phyloP scores from a whole-genome alignment of 2,329 filamentous ascomycete genomes.

The Alternaria triticimaculans region DNA sequence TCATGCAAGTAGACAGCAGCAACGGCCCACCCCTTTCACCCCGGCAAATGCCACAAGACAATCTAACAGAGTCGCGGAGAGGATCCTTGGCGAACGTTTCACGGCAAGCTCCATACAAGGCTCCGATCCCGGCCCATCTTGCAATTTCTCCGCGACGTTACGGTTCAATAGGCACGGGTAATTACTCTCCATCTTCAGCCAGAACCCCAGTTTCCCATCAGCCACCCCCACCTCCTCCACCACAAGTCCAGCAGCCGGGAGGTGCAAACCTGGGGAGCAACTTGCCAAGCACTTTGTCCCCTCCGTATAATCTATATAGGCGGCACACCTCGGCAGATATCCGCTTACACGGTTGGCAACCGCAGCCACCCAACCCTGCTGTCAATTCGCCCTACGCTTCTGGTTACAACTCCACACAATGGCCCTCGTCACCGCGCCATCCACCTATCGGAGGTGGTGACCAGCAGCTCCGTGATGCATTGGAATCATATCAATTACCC shows the following conservation, averaged over 20 bases:
- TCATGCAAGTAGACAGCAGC: slow-evolving; percentile 49
- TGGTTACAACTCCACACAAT: slow-evolving; percentile 66
- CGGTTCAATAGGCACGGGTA: slow-evolving; percentile 80
- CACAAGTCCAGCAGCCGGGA: slow-evolving; percentile 68
- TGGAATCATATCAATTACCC: slow-evolving; percentile 71
- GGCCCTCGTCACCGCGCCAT: slow-evolving; percentile 70
- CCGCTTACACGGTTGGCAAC: slow-evolving; percentile 72
- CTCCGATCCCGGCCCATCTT: slow-evolving; percentile 81
- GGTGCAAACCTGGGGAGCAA: slow-evolving; percentile 54
- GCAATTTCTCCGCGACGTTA: slow-evolving; percentile 80
- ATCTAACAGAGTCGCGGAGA: slow-evolving; percentile 68
- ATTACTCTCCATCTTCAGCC: slow-evolving; percentile 73
- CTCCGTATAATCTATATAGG: slow-evolving; percentile 73
- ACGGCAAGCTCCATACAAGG: slow-evolving; percentile 73
- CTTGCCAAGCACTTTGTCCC: slow-evolving; percentile 55
- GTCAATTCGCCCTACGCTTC: slow-evolving; percentile 71
- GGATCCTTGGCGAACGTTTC: slow-evolving; percentile 64
- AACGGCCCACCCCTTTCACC: slow-evolving; percentile 81
- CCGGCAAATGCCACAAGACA: slow-evolving; percentile 81
- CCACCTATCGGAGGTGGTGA: slow-evolving; percentile 57
- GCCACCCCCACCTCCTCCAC: slow-evolving; percentile 66
- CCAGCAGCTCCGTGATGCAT: slow-evolving; percentile 74
- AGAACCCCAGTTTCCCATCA: slow-evolving; percentile 73
- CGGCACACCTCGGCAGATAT: slow-evolving; percentile 97
- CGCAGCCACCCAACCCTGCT: slow-evolving; percentile 53